Evolutionary conservation across 108 stramenopile species (phyloP), one percentile per base, ranked within the genome.

Genomic region (Skeletonema potamos): DNA sequence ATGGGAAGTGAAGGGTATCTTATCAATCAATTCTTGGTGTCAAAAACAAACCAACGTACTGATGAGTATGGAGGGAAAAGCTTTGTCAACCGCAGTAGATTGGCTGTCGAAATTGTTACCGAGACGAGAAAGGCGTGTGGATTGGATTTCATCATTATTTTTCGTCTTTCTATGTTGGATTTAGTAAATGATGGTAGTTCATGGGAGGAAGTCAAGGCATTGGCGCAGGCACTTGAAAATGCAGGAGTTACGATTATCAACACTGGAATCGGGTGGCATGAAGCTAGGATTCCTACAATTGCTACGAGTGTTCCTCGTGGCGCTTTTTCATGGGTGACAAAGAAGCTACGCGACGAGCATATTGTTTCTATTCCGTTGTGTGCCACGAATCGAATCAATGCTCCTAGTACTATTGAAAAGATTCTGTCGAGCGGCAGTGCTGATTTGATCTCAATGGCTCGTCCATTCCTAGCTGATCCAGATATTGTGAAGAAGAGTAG

Each of bases 191-290:
- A 87, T 62, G 99, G 98, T 27, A 90, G 94, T 63, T 76, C 89
- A 46, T 99, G 97, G 96, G 92, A 96, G 15, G 99, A 99, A 82
- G 81, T 91, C 17, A 87, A 95, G 33, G 51, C 56, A 26, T 78
- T 99, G 69, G 97, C 99, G 15, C 69, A 82, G 34, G 77, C 54
- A 8, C 70, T 99, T 46, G 91, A 97, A 73, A 86, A 84, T 54
- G 96, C 97, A 12, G 99, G 99, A 13, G 96, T 84, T 12, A 92
- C 88, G 37, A 97, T 99, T 66, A 87, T 99, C 72, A 99, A 99
- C 86, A 99, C 97, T 17, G 99, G 99, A 28, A 99, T 99, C 76
- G 99, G 99, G 34, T 99, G 99, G 99, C 99, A 99, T 74, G 97
- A 99, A 79, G 96, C 99, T 33, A 85, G 99, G 27, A 87, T 99